phyloP scores from a whole-genome alignment of 805 yeast species.

The Candida coleopterorum region DNA sequence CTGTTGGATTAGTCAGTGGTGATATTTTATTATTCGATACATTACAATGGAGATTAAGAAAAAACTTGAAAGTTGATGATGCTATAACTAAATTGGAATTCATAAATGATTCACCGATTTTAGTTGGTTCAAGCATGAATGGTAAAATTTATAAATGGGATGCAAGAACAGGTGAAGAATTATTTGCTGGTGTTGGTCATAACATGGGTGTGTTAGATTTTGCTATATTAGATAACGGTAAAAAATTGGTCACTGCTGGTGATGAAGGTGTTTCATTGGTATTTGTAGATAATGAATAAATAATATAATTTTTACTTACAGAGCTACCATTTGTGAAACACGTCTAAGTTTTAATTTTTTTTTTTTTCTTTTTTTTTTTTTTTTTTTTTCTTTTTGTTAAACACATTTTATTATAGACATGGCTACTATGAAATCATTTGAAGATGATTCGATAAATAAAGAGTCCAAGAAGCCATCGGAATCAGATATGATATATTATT shows the following conservation, averaged over 20 bases:
- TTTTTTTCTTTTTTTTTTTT: slow-evolving; percentile 1
- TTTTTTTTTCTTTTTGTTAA: not conserved
- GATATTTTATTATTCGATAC: slow-evolving; percentile 79
- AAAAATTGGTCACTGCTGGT: slow-evolving; percentile 82
- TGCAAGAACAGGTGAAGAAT: slow-evolving; percentile 74
- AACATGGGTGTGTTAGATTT: slow-evolving; percentile 92
- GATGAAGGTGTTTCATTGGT: slow-evolving; percentile 93
- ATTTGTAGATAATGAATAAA: slow-evolving; percentile 25
- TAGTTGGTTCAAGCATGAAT: slow-evolving; percentile 75
- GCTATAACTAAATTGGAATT: slow-evolving; percentile 80
- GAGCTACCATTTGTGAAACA: not conserved
- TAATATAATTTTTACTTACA: not conserved
- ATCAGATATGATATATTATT: slow-evolving; percentile 69
- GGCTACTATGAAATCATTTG: slow-evolving; percentile 1
- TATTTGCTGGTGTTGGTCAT: slow-evolving; percentile 84
- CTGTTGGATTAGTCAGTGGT: slow-evolving; percentile 88
- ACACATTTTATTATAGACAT: not conserved
- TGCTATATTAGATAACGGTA: slow-evolving; percentile 59
- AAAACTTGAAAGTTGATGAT: slow-evolving; percentile 63
- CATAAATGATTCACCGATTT: slow-evolving; percentile 49
- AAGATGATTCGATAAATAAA: slow-evolving; percentile 5
- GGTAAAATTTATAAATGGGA: slow-evolving; percentile 88
- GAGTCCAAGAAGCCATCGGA: slow-evolving; percentile 30
- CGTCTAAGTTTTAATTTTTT: slow-evolving; percentile 2
- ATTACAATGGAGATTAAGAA: slow-evolving; percentile 81